Conservation (phyloP, 495 filamentous ascomycete species). For the Xylaria sp. region DNA sequence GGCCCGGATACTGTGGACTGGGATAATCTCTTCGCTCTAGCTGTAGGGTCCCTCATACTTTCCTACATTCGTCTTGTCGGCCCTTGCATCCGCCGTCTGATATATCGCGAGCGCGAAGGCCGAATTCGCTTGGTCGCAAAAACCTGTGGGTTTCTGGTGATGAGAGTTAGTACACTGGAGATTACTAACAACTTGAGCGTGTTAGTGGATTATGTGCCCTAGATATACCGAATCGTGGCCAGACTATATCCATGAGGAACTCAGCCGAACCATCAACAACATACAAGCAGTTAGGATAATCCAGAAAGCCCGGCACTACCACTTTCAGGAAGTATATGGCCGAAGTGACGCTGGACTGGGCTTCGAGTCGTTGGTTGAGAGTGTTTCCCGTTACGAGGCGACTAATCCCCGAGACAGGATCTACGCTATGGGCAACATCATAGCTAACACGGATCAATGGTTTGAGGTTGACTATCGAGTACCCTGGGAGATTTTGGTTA, state of each 20-base stretch:
- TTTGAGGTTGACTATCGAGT: slow-evolving; percentile 32
- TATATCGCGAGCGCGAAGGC: too few relatives aligned
- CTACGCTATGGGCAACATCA: slow-evolving; percentile 25
- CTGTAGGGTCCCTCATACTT: background rate
- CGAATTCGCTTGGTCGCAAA: background rate
- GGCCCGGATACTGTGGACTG: slow-evolving; percentile 26
- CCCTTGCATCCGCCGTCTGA: background rate
- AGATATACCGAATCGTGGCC: slow-evolving; percentile 31
- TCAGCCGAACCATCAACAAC: slow-evolving; percentile 30
- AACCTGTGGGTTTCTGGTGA: background rate
- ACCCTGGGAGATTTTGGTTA: slow-evolving; percentile 30
- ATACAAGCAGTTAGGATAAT: slow-evolving; percentile 29
- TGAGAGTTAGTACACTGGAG: background rate
- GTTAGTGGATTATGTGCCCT: slow-evolving; percentile 28
- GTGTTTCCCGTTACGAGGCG: slow-evolving; percentile 26
- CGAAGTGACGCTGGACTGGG: background rate
- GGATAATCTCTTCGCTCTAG: slow-evolving; percentile 31
- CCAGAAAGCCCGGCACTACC: slow-evolving; percentile 22
- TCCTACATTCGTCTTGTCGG: background rate
- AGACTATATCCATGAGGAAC: slow-evolving; percentile 19
- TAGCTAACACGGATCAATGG: slow-evolving; percentile 25
- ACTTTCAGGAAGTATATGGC: slow-evolving; percentile 21
- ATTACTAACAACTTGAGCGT: background rate
- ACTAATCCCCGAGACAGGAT: slow-evolving; percentile 30
- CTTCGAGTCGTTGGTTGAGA: slow-evolving; percentile 7